phyloP scores from a whole-genome alignment of 139 green algal species.

The Ostreobium quekettii region DNA sequence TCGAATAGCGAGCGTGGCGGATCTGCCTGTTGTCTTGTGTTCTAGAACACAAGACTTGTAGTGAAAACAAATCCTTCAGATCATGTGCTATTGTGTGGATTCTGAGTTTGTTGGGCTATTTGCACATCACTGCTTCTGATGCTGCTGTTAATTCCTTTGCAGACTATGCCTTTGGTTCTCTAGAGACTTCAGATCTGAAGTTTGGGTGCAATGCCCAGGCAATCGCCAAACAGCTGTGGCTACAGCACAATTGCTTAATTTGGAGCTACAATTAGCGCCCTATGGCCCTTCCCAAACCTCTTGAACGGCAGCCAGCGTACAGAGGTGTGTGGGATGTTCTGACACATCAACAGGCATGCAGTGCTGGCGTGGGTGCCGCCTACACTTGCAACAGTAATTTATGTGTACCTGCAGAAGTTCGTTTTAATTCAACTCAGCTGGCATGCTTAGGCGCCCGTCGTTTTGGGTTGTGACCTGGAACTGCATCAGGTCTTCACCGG shows the following conservation, averaged over 20 bases:
- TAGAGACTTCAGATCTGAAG: no score
- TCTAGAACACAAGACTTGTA: no score
- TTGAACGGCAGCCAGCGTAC: constrained; percentile 61
- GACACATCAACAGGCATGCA: neutral
- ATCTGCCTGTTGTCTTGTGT: neutral
- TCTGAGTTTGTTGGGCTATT: neutral
- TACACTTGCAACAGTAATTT: neutral
- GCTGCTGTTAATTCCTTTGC: no score
- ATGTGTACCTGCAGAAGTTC: neutral
- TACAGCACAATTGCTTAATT: constrained; percentile 97
- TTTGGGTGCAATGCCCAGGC: constrained; percentile 97
- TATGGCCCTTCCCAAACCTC: constrained; percentile 76
- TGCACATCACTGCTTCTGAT: neutral
- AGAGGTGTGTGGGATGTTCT: constrained; percentile 40
- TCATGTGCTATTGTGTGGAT: no score
- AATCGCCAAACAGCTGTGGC: constrained; percentile 79
- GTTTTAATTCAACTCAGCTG: constrained; percentile 2
- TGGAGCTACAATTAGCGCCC: constrained; percentile 70
- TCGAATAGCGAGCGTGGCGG: no score
- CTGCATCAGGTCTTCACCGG: no score
- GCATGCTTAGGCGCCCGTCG: neutral
- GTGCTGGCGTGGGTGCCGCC: neutral
- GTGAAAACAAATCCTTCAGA: no score
- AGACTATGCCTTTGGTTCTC: constrained; percentile 81
- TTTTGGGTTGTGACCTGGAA: neutral